Base-by-base conservation (phyloP, 768 basidiomycete species). In the Mycena chlorophos region DNA sequence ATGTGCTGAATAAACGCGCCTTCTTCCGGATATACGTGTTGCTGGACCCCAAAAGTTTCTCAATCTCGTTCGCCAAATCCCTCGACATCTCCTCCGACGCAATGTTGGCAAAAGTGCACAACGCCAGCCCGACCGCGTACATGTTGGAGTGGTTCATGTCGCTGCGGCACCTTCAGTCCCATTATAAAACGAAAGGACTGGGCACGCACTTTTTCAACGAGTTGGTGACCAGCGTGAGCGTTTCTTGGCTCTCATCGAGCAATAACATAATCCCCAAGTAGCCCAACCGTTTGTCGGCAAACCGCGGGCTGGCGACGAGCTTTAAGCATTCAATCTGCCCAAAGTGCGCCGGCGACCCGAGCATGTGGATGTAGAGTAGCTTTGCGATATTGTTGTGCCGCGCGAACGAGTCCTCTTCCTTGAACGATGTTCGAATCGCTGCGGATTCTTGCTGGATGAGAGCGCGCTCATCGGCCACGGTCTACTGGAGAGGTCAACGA, bases 91-190 rank as follows among this genome's bases (percentile, higher is more conserved):
- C 97, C 72, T 99, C 97, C 19, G 94, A 97, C 10, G 97, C 94
- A 63, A 98, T 98, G 68, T 98, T 98, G 55, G 96, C 97, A 68
- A 99, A 98, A 0, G 97, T 98, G 66, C 94, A 98, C 30, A 99
- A 84, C 2, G 94, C 96, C 53, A 99, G 82, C 5, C 97, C 97
- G 23, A 98, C 97, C 3, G 91, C 92, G 70, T 98, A 98, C 92
- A 97, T 97, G 73, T 98, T 98, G 1, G 95, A 88, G 71, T 98
- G 95, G 72, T 98, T 98, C 93, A 99, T 92, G 74, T 99, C 97
- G 75, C 96, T 99, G 64, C 14, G 17, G 29, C 3, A 20, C 48
- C 4, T 30, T 54, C 19, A 68, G 63, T 55, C n/a, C n/a, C n/a
- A n/a, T n/a, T 43, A 39, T 55, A 46, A 13, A 40, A 38, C 30